Evolutionary conservation across 257 asterid species (phyloP), one percentile per base, ranked within the genome.

Genomic region (Coffea canephora): DNA sequence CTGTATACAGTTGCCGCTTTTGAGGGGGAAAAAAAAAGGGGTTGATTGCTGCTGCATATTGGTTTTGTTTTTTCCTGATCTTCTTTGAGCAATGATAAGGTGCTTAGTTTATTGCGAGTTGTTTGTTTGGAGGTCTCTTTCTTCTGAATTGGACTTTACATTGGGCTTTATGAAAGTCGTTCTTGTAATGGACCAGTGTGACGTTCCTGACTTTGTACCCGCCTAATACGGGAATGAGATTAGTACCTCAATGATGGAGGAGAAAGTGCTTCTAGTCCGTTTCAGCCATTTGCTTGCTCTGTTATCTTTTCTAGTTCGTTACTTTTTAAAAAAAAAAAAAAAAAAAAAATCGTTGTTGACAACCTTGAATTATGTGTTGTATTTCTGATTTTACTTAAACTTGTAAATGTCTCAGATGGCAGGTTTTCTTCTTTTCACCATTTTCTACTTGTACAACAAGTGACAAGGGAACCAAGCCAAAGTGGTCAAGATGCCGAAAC

Each of bases 361-460:
- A 6, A 13, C 49, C 16, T 68, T 73, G 66, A 65, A 65, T n/a
- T n/a, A n/a, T 62, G 3, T 23, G 25, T 62, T 10, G 31, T 31
- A 21, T 21, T 61, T 73, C 25, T 39, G 39, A 34, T 15, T 67
- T 1, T 19, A 43, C 54, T 75, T 49, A 5, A 52, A 49, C 39
- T 66, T 39, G 36, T 43, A 49, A 25, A 16, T 43, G 45, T 49
- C 49, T 14, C 91, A 92, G 97, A 92, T 92, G 90, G 87, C 89
- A 27, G 96, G 94, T 59, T 91, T 91, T 89, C 88, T 91, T 65
- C n/a, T 91, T 46, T 92, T 92, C 87, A 85, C 91, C 61, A 23
- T 87, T 83, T 91, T 76, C 48, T 91, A 87, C 82, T 87, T 92
- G 50, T 92, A 92, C 89, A 83, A 92, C 55, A 92, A 92, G 91